Percentiles rank a stretch among this genome's conserved stretches.
Conservation (phyloP, 805 yeast species). For the Lipomyces lipofer region DNA sequence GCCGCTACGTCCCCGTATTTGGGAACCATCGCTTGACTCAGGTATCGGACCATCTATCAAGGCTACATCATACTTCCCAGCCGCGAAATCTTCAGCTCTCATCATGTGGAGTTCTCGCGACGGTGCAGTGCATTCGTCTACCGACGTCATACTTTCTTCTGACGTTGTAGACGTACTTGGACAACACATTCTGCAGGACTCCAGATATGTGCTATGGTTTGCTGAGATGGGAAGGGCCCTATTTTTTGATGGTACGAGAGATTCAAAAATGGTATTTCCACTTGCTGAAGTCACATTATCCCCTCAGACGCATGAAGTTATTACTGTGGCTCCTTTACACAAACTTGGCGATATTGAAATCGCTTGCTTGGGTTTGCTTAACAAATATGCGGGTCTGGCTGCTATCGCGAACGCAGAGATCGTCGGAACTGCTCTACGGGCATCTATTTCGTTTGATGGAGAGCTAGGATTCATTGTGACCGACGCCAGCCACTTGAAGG, state of each 20-base stretch:
- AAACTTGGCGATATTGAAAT: constrained; percentile 1
- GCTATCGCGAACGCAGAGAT: background rate
- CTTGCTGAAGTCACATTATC: background rate
- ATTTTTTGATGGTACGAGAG: background rate
- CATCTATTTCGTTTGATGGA: background rate
- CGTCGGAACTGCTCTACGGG: background rate
- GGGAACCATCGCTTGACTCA: constrained; percentile 5
- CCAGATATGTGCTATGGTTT: constrained; percentile 1
- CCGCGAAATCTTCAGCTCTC: background rate
- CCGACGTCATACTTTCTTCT: background rate
- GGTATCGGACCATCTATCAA: constrained; percentile 5
- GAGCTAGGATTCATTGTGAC: constrained; percentile 1
- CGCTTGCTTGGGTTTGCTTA: constrained; percentile 3
- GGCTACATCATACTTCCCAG: constrained; percentile 9
- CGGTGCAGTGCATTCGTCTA: constrained; percentile 1
- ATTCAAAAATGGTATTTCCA: background rate
- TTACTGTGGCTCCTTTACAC: constrained; percentile 1
- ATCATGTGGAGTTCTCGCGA: constrained; percentile 10
- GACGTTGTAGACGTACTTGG: constrained; percentile 3
- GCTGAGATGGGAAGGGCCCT: background rate
- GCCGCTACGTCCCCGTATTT: constrained; percentile 6
- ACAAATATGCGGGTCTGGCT: constrained; percentile 8
- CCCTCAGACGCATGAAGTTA: background rate
- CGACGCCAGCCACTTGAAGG: background rate
- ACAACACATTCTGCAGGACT: background rate